These are phyloP conservation scores for Brettanomyces naardenensis DNA, from an alignment of 805 yeast species.

Conservation along the genomic window DNA sequence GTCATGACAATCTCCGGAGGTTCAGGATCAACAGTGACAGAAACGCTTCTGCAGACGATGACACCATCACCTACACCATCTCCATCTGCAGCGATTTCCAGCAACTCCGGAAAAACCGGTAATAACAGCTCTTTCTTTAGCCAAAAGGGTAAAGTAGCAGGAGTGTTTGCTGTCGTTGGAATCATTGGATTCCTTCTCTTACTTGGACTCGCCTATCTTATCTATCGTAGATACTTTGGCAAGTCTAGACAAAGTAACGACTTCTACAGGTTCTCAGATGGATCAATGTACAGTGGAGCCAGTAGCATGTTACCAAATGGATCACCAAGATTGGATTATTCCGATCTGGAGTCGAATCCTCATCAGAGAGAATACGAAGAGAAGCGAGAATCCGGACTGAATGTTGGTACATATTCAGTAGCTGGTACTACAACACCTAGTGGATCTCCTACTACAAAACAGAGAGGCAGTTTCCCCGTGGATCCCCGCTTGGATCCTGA, in stretches of 20 bases:
- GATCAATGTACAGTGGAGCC: neutral
- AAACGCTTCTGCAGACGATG: slow-evolving; percentile 6
- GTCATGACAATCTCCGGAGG: slow-evolving; percentile 5
- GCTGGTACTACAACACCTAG: slow-evolving; percentile 1
- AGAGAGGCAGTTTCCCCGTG: neutral
- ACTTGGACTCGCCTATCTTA: slow-evolving; percentile 33
- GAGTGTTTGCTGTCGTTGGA: slow-evolving; percentile 77
- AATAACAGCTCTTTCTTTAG: slow-evolving; percentile 45
- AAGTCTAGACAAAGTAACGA: neutral
- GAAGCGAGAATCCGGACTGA: slow-evolving; percentile 7
- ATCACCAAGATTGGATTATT: slow-evolving; percentile 16
- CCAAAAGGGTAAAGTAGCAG: slow-evolving; percentile 73
- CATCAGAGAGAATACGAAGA: slow-evolving; percentile 7
- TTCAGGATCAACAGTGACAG: slow-evolving; percentile 4
- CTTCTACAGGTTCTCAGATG: neutral
- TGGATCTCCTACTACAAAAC: slow-evolving; percentile 1
- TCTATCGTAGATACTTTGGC: slow-evolving; percentile 8
- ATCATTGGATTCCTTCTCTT: slow-evolving; percentile 43
- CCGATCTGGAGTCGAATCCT: slow-evolving; percentile 13
- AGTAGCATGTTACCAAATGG: slow-evolving; percentile 2
- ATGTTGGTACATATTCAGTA: slow-evolving; percentile 1
- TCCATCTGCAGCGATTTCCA: slow-evolving; percentile 12
- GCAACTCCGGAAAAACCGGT: slow-evolving; percentile 5
- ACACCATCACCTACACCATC: slow-evolving; percentile 4
- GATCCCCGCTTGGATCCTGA: slow-evolving; percentile 39